Evolutionary conservation across 768 basidiomycete genomes (phyloP), one percentile per base, ranked within the genome.

Genomic region (Galerina marginata): DNA sequence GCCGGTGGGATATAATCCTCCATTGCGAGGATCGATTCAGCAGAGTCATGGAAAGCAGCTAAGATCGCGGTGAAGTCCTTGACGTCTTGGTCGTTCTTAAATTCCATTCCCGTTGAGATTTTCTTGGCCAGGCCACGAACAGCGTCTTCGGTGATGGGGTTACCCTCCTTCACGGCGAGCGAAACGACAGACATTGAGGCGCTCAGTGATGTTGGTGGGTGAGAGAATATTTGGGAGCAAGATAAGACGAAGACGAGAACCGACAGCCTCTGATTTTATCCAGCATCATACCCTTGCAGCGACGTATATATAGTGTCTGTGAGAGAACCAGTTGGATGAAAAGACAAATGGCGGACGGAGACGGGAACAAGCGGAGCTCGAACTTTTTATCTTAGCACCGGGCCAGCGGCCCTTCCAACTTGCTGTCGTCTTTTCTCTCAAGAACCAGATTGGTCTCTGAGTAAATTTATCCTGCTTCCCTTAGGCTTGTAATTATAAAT

Each of bases 161-260:
- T 68, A 11, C 65, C 65, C 11, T 64, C 62, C 67, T 55, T 63
- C 9, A 68, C 63, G 15, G 61, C 62, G 39, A 68, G 67, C 43
- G 67, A 68, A 46, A 68, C 62, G 37, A 68, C 67, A 48, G 67
- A 68, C 67, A 68, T 68, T 26, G 71, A 83, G 33, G 7, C 2
- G 29, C 29, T 33, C 29, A 33, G 29, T 33, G 29, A 33, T 7
- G 83, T 25, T 7, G 39, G 15, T 23, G 47, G 26, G 11, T 46
- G 37, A 33, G 29, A 33, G 29, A 33, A 33, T 5, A 33, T 37
- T 39, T 16, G 48, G 20, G 2, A 44, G n/a, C 15, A 29, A 29
- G 53, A 43, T 33, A 50, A 47, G n/a, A 26, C 50, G 53, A 26
- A 7, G 46, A 6, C 11, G 20, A 29, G 42, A 42, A 40, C 16